Conservation (phyloP, 192 early-diverging fungal species). For the Lobosporangium transversale region DNA sequence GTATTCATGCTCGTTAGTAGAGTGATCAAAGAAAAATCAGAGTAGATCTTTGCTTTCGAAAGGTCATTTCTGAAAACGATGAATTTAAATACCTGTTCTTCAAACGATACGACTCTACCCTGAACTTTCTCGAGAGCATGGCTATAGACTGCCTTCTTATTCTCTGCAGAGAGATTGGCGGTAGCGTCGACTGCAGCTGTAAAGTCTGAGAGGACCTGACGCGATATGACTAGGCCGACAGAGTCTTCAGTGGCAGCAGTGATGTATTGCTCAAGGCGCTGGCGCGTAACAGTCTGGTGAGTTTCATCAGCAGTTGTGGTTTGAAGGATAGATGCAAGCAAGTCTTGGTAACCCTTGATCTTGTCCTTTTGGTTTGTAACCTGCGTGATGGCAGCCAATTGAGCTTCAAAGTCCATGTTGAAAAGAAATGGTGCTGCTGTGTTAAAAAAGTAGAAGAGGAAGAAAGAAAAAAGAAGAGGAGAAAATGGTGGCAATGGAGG, state of each 20-base stretch:
- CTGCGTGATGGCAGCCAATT: constrained; percentile 25
- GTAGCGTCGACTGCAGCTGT: constrained; percentile 66
- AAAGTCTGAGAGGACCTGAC: constrained; percentile 81
- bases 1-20: not conserved
- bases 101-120: constrained; percentile 81
- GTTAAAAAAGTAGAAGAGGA: not conserved
- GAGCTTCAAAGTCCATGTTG: constrained; percentile 31
- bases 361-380: constrained; percentile 52
- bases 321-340: constrained; percentile 34
- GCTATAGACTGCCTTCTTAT: constrained; percentile 68
- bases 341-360: constrained; percentile 53
- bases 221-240: constrained; percentile 78
- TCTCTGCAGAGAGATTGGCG: constrained; percentile 40
- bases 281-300: constrained; percentile 3
- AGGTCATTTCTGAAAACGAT: too few species aligned
- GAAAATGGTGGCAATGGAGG: not conserved
- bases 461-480: not conserved
- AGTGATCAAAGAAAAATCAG: too few species aligned
- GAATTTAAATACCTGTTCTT: constrained; percentile 72
- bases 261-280: constrained; percentile 52
- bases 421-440: not conserved
- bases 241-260: constrained; percentile 70
- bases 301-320: constrained; percentile 1
- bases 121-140: constrained; percentile 76
- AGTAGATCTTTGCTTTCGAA: too few species aligned